These are phyloP conservation scores for bread wheat (Triticum aestivum) DNA, from an alignment of 176 grass and related monocot genomes.

Conservation along the genomic window DNA sequence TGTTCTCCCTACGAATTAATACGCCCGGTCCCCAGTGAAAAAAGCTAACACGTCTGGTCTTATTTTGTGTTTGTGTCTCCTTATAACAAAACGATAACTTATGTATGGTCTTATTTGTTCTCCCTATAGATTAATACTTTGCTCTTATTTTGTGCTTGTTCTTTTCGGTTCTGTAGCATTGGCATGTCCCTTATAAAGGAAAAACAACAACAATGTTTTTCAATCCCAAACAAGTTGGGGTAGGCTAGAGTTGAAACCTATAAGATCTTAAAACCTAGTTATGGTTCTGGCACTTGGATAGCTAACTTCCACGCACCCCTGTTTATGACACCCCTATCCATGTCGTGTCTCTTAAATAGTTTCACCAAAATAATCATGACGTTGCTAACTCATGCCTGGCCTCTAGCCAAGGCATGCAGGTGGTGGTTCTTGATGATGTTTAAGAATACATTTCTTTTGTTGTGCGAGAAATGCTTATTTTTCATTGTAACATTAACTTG, in stretches of 20 bases:
- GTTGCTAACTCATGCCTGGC: not conserved
- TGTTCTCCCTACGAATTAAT: not conserved
- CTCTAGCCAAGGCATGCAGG: not conserved
- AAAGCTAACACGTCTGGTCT: not conserved
- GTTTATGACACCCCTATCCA: too few species aligned
- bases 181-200: too few species aligned
- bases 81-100: not conserved
- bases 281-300: too few species aligned
- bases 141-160: not conserved
- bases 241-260: too few species aligned
- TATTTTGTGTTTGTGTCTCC: not conserved
- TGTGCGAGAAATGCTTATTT: not conserved
- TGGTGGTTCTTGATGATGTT: not conserved
- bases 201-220: too few species aligned
- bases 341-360: not conserved
- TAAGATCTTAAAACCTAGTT: too few species aligned
- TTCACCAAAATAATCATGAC: not conserved
- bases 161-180: not conserved
- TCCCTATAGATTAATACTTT: too few species aligned
- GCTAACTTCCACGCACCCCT: too few species aligned
- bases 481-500: not conserved
- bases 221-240: too few species aligned
- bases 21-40: not conserved
- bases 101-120: not conserved
- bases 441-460: not conserved